A percentile compares a stretch with the other conserved stretches of the same genome.
phyloP scores from a whole-genome alignment of 2,329 filamentous ascomycete species.

The Massarina eburnea region DNA sequence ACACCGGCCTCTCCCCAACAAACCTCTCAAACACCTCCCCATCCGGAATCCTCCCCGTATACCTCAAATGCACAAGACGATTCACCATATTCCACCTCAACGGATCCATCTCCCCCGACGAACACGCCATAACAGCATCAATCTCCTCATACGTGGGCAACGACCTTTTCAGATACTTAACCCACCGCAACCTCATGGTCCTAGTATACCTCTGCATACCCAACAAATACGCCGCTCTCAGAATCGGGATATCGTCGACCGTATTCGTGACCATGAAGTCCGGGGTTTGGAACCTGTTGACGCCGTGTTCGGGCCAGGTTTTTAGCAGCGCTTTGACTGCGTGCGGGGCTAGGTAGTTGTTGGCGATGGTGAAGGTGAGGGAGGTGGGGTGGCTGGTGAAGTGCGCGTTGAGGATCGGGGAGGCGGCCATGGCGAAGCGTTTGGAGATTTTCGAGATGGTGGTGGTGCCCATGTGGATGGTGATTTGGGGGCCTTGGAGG shows the following conservation, averaged over 20 bases:
- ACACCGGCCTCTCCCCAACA: conserved; percentile 4
- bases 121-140: conserved; percentile 7
- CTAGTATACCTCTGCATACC: conserved; percentile 17
- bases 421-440: conserved; percentile 18
- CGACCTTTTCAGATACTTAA: conserved; percentile 11
- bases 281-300: conserved; percentile 9
- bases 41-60: conserved; percentile 7
- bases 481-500: conserved; percentile 1
- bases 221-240: conserved; percentile 13
- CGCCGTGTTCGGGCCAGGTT: conserved; percentile 9
- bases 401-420: conserved; percentile 8
- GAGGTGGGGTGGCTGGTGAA: conserved; percentile 11
- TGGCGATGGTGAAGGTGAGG: conserved; percentile 4
- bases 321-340: conserved; percentile 10
- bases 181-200: conserved; percentile 3
- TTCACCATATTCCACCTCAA: conserved; percentile 20
- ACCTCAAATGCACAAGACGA: conserved; percentile 9
- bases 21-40: conserved; percentile 8
- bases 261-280: conserved; percentile 6
- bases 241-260: conserved; percentile 8
- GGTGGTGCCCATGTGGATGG: conserved; percentile 8
- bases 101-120: conserved; percentile 11
- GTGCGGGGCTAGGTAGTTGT: not conserved
- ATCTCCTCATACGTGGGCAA: conserved; percentile 19
- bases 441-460: conserved; percentile 8